Base-by-base conservation (phyloP, 2,329 filamentous ascomycete species). In the Cyphellophora europaea region DNA sequence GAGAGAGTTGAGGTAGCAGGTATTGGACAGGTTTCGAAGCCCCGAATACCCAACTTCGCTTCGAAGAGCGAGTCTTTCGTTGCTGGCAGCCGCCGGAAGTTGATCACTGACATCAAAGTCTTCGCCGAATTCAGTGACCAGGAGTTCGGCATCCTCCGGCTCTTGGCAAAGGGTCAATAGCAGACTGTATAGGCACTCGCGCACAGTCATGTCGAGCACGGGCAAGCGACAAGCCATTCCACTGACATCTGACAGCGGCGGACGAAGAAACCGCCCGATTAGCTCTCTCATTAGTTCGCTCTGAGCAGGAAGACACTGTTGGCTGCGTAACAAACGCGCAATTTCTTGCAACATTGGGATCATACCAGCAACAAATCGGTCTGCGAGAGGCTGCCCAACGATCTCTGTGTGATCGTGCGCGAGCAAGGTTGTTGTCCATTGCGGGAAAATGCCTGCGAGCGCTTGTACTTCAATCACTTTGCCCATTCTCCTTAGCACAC, bases 1-100 rank as follows among this genome's bases (percentile, higher is more conserved):
- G 1, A 98, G 66, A 1, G 91, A 96, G 55, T 98, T 98, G 53
- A 96, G 72, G 55, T 98, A 98, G 59, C 91, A 98, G 1, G 93
- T 96, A 54, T 95, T 94, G 6, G 86, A 91, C 11, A 95, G 71
- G 51, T 98, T 98, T 37, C 73, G 73, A n/a, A 98, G 61, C 1
- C 91, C 91, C n/a, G 82, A 77, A 54, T 93, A 93, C 13, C 86
- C 87, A 43, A 82, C 82, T 1, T 74, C 61, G 2, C 84, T 77
- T 42, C 86, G 77, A n/a, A 93, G 43, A 33, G 36, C 37, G 30
- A 47, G 46, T 12, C 47, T 37, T 11, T 49, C 45, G 17, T 47
- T 40, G 10, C 29, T 29, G 31, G 32, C 38, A 4, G 31, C 32
- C 1, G 40, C 37, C 25, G 37, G 35, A 16, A 47, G 48, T 13